Conservation (phyloP, 345 rosid genomes). For the rapeseed (Brassica napus) region DNA sequence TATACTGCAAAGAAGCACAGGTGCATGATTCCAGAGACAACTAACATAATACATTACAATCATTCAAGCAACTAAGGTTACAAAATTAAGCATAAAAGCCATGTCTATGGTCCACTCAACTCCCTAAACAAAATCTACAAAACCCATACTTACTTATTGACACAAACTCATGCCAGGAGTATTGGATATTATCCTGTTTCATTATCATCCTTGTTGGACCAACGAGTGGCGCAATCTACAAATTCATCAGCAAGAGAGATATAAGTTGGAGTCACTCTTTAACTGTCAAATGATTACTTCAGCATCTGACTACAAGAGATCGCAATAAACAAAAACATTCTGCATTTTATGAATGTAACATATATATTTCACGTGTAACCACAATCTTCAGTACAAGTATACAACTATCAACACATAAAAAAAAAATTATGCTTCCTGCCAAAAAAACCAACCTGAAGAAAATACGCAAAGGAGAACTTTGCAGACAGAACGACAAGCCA, state of each 20-base stretch:
- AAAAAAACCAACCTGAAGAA: conserved; percentile 67
- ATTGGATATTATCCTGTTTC: conserved; percentile 47
- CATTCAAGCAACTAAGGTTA: conserved; percentile 9
- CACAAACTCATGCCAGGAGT: conserved; percentile 98
- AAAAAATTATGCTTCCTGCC: conserved; percentile 1
- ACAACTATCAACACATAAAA: neutral
- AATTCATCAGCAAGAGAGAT: conserved; percentile 26
- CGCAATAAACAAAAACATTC: conserved; percentile 3
- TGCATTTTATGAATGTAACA: conserved; percentile 6
- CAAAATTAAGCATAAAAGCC: neutral
- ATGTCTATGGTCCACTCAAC: neutral
- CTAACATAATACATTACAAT: conserved; percentile 1
- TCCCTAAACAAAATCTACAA: neutral
- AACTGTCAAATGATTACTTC: conserved; percentile 14
- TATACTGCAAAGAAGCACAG: conserved; percentile 6
- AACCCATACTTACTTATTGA: conserved; percentile 58
- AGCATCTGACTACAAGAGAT: conserved; percentile 22
- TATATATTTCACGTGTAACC: neutral
- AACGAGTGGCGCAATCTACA: conserved; percentile 86
- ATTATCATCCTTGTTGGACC: conserved; percentile 69
- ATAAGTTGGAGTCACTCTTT: neutral
- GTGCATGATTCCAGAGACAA: neutral
- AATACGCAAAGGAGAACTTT: conserved; percentile 89
- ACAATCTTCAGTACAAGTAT: conserved; percentile 8
- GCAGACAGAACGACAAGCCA: conserved; percentile 81